phyloP scores from a whole-genome alignment of 2,329 filamentous ascomycete genomes.

The Sporothrix protearum region DNA sequence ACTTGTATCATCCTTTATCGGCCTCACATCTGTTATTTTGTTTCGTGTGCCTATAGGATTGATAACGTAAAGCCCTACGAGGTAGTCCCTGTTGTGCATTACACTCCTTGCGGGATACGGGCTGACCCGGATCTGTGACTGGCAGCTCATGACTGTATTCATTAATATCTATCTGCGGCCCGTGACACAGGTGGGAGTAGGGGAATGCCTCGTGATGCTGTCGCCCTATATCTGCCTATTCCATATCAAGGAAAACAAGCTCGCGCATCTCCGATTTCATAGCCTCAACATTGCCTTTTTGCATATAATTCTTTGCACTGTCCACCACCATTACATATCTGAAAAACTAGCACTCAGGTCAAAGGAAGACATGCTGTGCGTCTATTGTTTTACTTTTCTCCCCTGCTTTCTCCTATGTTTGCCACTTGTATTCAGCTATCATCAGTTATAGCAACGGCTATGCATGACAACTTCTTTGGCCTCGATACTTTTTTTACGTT shows the following conservation, averaged over 20 bases:
- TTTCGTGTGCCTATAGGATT: not conserved
- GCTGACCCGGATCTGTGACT: not conserved
- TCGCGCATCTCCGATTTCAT: not conserved
- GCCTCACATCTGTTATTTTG: not conserved
- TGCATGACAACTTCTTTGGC: not conserved
- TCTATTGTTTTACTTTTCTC: not conserved
- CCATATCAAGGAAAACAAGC: not conserved
- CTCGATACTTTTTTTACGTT: not conserved
- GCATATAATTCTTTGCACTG: not conserved
- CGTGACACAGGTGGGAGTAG: not conserved
- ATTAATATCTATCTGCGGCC: not conserved
- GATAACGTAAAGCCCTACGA: not conserved
- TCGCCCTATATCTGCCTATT: conserved; percentile 6
- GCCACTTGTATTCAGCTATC: not conserved
- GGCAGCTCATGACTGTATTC: not conserved
- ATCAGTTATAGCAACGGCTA: not conserved
- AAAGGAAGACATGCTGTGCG: not conserved
- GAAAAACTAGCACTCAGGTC: not conserved
- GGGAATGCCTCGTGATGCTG: not conserved
- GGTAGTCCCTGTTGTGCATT: not conserved
- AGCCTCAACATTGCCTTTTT: not conserved
- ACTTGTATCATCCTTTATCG: not conserved
- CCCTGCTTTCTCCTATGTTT: not conserved
- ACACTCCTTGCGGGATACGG: not conserved
- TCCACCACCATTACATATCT: not conserved